Conservation (phyloP, 106 monocot genomes). For the Ottelia alismoides region DNA sequence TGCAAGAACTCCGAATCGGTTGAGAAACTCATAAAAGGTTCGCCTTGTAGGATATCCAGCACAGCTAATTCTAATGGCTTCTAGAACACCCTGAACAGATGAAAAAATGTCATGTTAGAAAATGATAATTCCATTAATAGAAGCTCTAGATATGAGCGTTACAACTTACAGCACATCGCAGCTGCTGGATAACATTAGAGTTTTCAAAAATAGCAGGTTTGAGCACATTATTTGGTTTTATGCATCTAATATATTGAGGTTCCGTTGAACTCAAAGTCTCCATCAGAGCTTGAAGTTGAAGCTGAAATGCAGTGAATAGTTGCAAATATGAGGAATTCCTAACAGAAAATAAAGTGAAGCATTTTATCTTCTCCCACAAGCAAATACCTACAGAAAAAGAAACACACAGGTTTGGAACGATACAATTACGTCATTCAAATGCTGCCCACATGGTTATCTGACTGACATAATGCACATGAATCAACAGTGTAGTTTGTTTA, state of each 20-base stretch:
- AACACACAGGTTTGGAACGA: no score
- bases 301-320: constrained; percentile 9
- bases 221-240: constrained; percentile 22
- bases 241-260: constrained; percentile 21
- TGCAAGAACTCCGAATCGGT: constrained; percentile 68
- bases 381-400: no score
- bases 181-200: constrained; percentile 13
- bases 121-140: no score
- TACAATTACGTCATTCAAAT: no score
- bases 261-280: constrained; percentile 17
- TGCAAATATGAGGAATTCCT: no score
- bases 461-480: no score
- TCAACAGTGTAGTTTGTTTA: no score
- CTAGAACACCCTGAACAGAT: constrained; percentile 73
- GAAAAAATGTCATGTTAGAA: no score
- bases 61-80: constrained; percentile 84
- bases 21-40: constrained; percentile 61
- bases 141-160: no score
- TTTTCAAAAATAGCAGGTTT: constrained; percentile 23
- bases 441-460: no score
- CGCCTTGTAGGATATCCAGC: constrained; percentile 77
- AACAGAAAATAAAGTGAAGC: no score
- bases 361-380: no score
- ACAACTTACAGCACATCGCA: constrained; percentile 24
- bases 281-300: constrained; percentile 23